These are phyloP conservation scores for Rhizopogon vinicolor DNA, from an alignment of 768 basidiomycete genomes.

Conservation along the genomic window DNA sequence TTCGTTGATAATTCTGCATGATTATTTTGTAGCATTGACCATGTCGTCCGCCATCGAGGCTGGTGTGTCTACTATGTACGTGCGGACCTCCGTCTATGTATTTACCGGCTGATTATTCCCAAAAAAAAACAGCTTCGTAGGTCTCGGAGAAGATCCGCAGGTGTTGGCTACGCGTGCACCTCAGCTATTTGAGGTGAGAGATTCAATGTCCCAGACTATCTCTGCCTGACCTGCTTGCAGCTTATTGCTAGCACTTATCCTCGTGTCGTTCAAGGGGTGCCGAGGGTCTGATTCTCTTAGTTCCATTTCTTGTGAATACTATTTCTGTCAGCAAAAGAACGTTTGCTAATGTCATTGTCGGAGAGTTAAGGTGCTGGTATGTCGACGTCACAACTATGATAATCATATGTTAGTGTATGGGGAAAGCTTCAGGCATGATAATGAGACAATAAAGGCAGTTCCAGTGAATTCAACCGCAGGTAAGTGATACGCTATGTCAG, in stretches of 20 bases:
- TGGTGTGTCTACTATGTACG: conserved; percentile 83
- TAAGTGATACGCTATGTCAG: background rate
- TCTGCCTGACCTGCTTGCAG: conserved; percentile 27
- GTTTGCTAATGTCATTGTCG: background rate
- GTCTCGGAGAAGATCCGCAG: conserved; percentile 79
- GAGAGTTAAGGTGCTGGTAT: background rate
- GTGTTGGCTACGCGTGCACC: conserved; percentile 71
- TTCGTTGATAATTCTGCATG: background rate
- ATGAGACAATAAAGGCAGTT: background rate
- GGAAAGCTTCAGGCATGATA: background rate
- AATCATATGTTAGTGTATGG: background rate
- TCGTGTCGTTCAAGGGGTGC: conserved; percentile 61
- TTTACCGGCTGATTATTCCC: background rate
- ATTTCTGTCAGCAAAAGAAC: background rate
- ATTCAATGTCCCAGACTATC: background rate
- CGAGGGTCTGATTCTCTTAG: conserved; percentile 12
- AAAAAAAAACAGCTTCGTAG: conserved; percentile 56
- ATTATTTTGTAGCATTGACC: conserved; percentile 46
- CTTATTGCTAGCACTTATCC: conserved; percentile 68
- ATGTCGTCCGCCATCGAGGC: conserved; percentile 75
- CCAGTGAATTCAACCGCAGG: background rate
- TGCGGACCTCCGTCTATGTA: background rate
- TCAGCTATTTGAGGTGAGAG: conserved; percentile 56
- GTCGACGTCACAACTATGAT: background rate
- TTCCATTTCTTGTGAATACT: background rate